Evolutionary conservation across 192 early-diverging fungal genomes (phyloP).

Genomic region (Gamsiella multidivaricata): DNA sequence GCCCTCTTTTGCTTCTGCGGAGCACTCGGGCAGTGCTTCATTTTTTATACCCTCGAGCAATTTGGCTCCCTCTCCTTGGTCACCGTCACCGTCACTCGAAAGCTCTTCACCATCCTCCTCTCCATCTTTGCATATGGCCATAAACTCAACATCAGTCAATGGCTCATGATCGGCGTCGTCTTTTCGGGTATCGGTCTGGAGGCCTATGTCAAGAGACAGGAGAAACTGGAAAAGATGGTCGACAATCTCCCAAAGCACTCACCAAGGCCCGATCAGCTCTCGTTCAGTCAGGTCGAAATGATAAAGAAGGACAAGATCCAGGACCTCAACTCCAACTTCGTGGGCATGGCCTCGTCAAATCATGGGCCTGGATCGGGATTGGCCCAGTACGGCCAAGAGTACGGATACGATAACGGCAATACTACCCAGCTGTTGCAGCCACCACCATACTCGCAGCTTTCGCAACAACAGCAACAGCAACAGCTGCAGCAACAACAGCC

Average conservation of each 20-base stretch:
- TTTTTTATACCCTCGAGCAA: constrained; percentile 92
- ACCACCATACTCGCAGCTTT: neutral
- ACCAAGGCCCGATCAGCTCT: constrained; percentile 33
- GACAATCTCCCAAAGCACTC: constrained; percentile 48
- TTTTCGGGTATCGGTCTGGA: constrained; percentile 89
- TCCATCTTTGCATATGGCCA: constrained; percentile 93
- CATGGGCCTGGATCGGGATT: constrained; percentile 25
- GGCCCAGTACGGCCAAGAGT: constrained; percentile 24
- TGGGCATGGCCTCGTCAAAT: constrained; percentile 43
- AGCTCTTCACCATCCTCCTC: constrained; percentile 94
- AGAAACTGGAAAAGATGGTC: constrained; percentile 57
- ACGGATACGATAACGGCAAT: constrained; percentile 27
- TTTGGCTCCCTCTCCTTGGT: constrained; percentile 92
- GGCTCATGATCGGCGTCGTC: constrained; percentile 86
- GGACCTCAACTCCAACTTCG: constrained; percentile 23
- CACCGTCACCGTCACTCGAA: constrained; percentile 95
- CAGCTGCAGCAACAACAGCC: neutral
- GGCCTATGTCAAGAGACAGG: constrained; percentile 72
- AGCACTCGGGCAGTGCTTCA: constrained; percentile 96
- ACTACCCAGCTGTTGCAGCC: constrained; percentile 26
- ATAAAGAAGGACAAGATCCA: constrained; percentile 54
- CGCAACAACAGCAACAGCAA: constrained; percentile 18
- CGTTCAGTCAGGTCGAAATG: constrained; percentile 51
- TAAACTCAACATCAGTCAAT: constrained; percentile 81
- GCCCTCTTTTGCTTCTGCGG: constrained; percentile 91